Evolutionary conservation across 23 red algal genomes (phyloP), one percentile per base, ranked within the genome.

Genomic region (Gracilariopsis chorda): DNA sequence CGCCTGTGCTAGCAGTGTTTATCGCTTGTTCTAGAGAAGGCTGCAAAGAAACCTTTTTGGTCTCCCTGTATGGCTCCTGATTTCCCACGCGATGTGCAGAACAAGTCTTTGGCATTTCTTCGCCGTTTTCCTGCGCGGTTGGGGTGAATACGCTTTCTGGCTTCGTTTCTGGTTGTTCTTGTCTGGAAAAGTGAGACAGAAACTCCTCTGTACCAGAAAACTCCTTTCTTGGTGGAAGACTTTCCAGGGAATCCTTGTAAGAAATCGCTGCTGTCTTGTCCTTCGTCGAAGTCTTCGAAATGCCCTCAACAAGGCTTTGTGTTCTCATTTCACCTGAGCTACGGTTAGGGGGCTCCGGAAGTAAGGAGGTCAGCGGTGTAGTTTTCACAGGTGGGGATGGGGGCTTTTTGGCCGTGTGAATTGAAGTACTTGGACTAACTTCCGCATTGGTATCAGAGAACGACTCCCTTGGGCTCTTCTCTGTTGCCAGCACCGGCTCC

Each of bases 191-290:
- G 28, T 83, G 53, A 21, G 78, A 83, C 17, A 83, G 34, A 23
- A 83, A 83, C 25, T 28, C 24, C 49, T 53, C 78, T 0, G 78
- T 7, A 33, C 17, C 78, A 45, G 78, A 83, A 63, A 83, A 83
- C 1, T 27, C 37, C 27, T 64, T 20, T 21, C 44, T 41, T 9
- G 20, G 5, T 17, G 58, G 61, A 80, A 53, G 45, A 3, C 43
- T 41, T 27, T 14, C 11, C 33, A 37, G 43, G 46, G 45, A 37
- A 8, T 42, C 39, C 69, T 11, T 27, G 28, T 10, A 37, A 8
- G 24, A 39, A 27, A 12, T 27, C 28, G 28, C 11, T 9, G 0
- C 24, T 76, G 12, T 25, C 24, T 12, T 39, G 32, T n/a, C 69
- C 28, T 39, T 76, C 69, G 0, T 25, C 25, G 21, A n/a, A 21